A percentile compares a stretch with the other conserved stretches of the same genome.
These are phyloP conservation scores for Gamarada debralockiae DNA, from an alignment of 495 filamentous ascomycete genomes.

Conservation along the genomic window DNA sequence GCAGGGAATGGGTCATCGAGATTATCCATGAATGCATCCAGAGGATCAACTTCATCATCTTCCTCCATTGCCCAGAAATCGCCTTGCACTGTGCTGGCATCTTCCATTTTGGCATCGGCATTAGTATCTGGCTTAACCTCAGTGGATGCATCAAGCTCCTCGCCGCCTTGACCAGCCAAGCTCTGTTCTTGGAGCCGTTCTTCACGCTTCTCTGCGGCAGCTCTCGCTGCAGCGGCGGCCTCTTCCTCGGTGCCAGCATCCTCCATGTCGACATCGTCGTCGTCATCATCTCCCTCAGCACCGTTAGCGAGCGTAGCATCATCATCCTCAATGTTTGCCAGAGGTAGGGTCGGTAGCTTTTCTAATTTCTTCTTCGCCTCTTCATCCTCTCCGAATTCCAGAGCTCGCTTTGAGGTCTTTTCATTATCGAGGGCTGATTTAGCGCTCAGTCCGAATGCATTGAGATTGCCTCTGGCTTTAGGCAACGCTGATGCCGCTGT, in stretches of 20 bases:
- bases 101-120: conserved; percentile 45
- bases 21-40: conserved; percentile 94
- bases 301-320: conserved; percentile 54
- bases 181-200: conserved; percentile 57
- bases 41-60: conserved; percentile 80
- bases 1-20: conserved; percentile 54
- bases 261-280: conserved; percentile 73
- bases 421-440: conserved; percentile 58
- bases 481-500: conserved; percentile 44
- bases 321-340: conserved; percentile 56
- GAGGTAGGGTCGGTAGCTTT: conserved; percentile 73
- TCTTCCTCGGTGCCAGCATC: conserved; percentile 83
- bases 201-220: conserved; percentile 73
- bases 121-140: conserved; percentile 8
- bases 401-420: conserved; percentile 64
- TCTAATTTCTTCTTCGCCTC: conserved; percentile 79
- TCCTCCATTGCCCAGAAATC: conserved; percentile 30
- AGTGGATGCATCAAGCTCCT: conserved; percentile 34
- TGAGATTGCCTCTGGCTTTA: conserved; percentile 68
- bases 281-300: conserved; percentile 67
- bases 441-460: conserved; percentile 77
- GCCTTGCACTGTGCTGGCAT: conserved; percentile 17
- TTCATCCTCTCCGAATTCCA: conserved; percentile 88
- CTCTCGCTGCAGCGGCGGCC: conserved; percentile 75
- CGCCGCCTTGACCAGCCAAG: conserved; percentile 25